These are phyloP conservation scores for Linum tenue DNA, from an alignment of 345 rosid genomes.

Conservation along the genomic window DNA sequence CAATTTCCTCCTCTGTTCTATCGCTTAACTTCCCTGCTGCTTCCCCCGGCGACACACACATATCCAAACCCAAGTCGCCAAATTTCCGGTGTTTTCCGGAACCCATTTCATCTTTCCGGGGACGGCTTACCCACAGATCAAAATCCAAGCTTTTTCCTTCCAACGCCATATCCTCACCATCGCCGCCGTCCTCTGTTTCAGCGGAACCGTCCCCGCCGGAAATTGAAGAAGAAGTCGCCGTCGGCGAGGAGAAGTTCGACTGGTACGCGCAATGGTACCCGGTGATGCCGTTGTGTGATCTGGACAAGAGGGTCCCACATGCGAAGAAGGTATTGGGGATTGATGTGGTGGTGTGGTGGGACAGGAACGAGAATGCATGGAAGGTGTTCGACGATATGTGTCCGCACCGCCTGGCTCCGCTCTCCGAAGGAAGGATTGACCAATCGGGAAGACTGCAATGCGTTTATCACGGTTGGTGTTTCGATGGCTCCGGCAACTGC, in stretches of 20 bases:
- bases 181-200: not conserved
- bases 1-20: not conserved
- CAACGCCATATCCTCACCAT: not conserved
- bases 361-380: conserved; percentile 3
- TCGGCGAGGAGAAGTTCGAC: not conserved
- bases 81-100: not conserved
- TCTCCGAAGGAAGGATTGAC: conserved; percentile 10
- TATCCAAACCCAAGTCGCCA: not conserved
- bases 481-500: conserved; percentile 9
- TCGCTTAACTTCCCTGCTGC: not conserved
- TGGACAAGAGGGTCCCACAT: conserved; percentile 9
- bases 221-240: not conserved
- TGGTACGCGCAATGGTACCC: conserved; percentile 10
- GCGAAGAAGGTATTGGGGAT: conserved; percentile 7
- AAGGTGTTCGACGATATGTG: conserved; percentile 10
- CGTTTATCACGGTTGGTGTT: conserved; percentile 9
- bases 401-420: conserved; percentile 8
- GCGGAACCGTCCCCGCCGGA: not conserved
- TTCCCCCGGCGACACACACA: not conserved
- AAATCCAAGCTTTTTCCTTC: not conserved
- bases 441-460: conserved; percentile 10
- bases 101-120: not conserved
- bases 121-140: not conserved
- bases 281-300: conserved; percentile 6
- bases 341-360: conserved; percentile 10